Percentiles rank a stretch among this genome's conserved stretches.
Conservation (phyloP, 2,329 filamentous ascomycete species). For the Myriosclerotinia scirpicola region DNA sequence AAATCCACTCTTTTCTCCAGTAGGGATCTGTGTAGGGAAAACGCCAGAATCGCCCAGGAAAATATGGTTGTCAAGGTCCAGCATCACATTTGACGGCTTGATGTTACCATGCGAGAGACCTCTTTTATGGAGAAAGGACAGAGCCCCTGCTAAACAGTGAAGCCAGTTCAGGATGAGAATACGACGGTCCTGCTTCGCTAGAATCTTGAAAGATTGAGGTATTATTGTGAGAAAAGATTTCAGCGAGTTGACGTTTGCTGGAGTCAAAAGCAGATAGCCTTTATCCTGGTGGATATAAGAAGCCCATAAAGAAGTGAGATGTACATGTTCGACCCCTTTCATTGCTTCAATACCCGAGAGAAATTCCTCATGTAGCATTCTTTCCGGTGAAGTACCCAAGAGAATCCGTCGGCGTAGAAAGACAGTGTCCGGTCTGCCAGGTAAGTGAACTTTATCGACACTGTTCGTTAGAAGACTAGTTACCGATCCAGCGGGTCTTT, state of each 20-base stretch:
- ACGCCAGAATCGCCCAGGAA: slow-evolving; percentile 64
- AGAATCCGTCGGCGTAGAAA: slow-evolving; percentile 60
- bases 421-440: slow-evolving; percentile 56
- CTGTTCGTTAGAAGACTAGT: slow-evolving; percentile 43
- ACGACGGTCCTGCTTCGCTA: slow-evolving; percentile 60
- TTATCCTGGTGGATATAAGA: slow-evolving; percentile 65
- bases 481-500: slow-evolving; percentile 47
- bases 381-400: slow-evolving; percentile 49
- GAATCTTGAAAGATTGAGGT: slow-evolving; percentile 60
- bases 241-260: slow-evolving; percentile 64
- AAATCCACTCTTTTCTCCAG: slow-evolving; percentile 51
- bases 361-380: slow-evolving; percentile 55
- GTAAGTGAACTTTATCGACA: slow-evolving; percentile 62
- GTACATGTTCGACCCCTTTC: slow-evolving; percentile 61
- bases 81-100: slow-evolving; percentile 67
- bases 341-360: slow-evolving; percentile 60
- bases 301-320: slow-evolving; percentile 69
- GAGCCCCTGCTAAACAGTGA: slow-evolving; percentile 66
- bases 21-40: slow-evolving; percentile 47
- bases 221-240: slow-evolving; percentile 65
- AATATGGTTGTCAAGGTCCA: slow-evolving; percentile 64
- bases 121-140: slow-evolving; percentile 65
- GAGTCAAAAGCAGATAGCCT: slow-evolving; percentile 67
- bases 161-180: slow-evolving; percentile 70
- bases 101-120: slow-evolving; percentile 67